Base-by-base conservation (phyloP, 139 green algal genomes). In the Picochlorum sp. region DNA sequence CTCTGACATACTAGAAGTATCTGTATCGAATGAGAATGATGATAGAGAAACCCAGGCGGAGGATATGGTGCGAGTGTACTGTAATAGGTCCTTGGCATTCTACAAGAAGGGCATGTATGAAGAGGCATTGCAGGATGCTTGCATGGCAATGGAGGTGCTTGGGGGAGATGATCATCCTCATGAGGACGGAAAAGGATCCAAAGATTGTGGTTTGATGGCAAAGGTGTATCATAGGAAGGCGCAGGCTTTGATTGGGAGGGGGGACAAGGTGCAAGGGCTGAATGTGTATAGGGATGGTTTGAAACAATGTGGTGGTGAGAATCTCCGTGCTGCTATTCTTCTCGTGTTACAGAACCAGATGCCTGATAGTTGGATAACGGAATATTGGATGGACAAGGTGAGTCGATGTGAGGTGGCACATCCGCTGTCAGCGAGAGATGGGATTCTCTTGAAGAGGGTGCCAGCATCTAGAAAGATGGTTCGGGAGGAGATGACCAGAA, bases 341-440 rank as follows among this genome's bases (percentile, higher is more conserved):
- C 6, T 74, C 11, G 57, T 61, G 5, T 28, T 63, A 20, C 34
- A 41, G 47, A 67, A 74, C n/a, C 5, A 63, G 18, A 46, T 74
- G 46, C 59, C 64, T 16, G 16, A 51, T 23, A 18, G 15, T 23
- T 78, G 72, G 72, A 51, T 74, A 21, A 67, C 72, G 13, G 32
- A 41, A 28, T 73, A 69, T 63, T 79, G 72, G 72, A 51, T 34
- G 16, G 11, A 34, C 13, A 20, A 47, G 2, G 34, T 79, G 8
- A 46, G 58, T 24, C 46, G 52, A 10, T 74, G 62, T 13, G 61
- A 80, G 47, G 28, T 14, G 4, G 73, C 72, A 45, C 56, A 64
- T 49, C 62, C 47, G 16, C 58, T 82, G 6, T 80, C 72, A 37
- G 44, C 16, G 2, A 58, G 75, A 2, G 75, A 82, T n/a, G 75